Percentiles rank a stretch among this genome's conserved stretches.
Conservation (phyloP, 1,139 yeast genomes). For the Candida pseudocylindracea region DNA sequence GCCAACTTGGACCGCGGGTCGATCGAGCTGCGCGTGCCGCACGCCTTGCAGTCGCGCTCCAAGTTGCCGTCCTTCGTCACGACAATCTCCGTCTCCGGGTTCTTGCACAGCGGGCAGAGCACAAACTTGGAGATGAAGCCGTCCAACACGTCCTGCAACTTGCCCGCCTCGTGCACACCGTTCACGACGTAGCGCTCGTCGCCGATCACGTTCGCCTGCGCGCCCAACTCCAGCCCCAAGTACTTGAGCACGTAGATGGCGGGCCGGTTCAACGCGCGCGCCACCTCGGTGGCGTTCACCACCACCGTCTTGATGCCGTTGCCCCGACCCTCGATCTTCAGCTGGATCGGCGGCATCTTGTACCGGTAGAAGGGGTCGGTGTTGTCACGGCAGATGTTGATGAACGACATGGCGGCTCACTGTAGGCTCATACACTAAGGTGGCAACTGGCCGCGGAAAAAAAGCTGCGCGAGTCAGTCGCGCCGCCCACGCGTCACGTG, state of each 20-base stretch:
- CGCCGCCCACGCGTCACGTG: too few relatives aligned
- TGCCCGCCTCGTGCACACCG: conserved; percentile 83
- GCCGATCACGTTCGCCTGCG: conserved; percentile 71
- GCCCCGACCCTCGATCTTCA: conserved; percentile 97
- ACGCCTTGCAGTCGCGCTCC: conserved; percentile 92
- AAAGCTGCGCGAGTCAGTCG: too few relatives aligned
- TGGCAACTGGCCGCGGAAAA: too few relatives aligned
- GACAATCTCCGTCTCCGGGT: conserved; percentile 90
- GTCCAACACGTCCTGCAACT: conserved; percentile 84
- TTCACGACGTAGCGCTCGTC: conserved; percentile 80
- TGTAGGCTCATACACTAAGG: too few relatives aligned
- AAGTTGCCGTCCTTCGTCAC: conserved; percentile 58
- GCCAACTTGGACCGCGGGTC: conserved; percentile 80
- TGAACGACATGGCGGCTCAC: conserved; percentile 40
- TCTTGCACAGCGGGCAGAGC: conserved; percentile 83
- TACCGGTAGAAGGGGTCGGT: conserved; percentile 97
- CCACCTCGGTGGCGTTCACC: conserved; percentile 77
- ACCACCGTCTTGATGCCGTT: conserved; percentile 97
- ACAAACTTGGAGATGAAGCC: conserved; percentile 88
- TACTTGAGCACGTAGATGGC: conserved; percentile 79
- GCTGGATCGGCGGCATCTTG: conserved; percentile 95
- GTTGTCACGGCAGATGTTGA: conserved; percentile 92
- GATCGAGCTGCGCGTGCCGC: conserved; percentile 75
- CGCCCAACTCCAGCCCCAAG: conserved; percentile 94
- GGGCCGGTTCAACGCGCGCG: conserved; percentile 87